Evolutionary conservation across 2,329 filamentous ascomycete genomes (phyloP), one percentile per base, ranked within the genome.

Genomic region (Nemania sp.): DNA sequence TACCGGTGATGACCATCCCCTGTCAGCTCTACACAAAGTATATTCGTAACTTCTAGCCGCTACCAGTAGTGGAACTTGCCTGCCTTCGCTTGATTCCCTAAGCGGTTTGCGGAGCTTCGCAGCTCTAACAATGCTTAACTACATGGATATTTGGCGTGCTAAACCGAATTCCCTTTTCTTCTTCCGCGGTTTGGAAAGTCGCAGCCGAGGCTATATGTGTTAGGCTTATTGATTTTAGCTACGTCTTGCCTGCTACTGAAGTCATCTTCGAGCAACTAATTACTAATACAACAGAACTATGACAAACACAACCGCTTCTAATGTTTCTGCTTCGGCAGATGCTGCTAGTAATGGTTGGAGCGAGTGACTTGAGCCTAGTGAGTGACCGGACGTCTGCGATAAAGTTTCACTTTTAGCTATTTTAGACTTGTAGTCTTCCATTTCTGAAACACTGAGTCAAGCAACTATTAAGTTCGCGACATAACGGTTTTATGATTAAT

Each of bases 61-160:
- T n/a, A n/a, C 11, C 41, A 43, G 41, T n/a, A n/a, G 15, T 15
- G 41, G 41, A 32, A 32, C 29, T n/a, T 15, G 4, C 5, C 11
- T 43, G 18, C 41, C 41, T 3, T n/a, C 18, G 18, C 18, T 4
- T 15, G 41, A 43, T 15, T 15, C 15, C 41, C 11, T 43, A 43
- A 43, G 15, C 13, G 53, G 53, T 2, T 15, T 56, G 6, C 29
- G 20, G 8, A 15, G 29, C 35, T 56, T 56, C 53, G 53, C 22
- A 6, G 4, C 58, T 59, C 32, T 32, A 3, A 7, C 20, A 3
- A 5, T 56, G 18, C 29, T 56, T n/a, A 41, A 24, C n/a, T 56
- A 41, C 53, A 15, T 56, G 26, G 70, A 22, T 68, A 79, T 63
- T 72, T 78, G 27, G 80, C 78, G 58, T 0, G 52, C 71, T 62